Conservation (phyloP, 1,139 yeast genomes). For the Entelexis paramagnoliae region DNA sequence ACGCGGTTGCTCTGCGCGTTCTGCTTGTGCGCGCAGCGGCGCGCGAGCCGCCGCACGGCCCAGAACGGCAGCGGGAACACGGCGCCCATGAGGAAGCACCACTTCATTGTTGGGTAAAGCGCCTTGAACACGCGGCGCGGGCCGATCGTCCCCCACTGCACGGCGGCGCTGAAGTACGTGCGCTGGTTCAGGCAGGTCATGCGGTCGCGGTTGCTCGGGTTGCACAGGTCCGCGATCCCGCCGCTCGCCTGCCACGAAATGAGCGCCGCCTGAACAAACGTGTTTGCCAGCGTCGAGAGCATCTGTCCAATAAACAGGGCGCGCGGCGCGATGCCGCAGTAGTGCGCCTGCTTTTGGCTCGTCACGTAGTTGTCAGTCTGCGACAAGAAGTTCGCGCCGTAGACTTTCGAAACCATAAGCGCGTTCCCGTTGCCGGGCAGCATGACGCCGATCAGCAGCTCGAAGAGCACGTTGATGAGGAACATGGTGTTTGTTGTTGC, state of each 20-base stretch:
- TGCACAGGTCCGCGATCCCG: slow-evolving; percentile 39
- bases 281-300: slow-evolving; percentile 32
- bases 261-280: slow-evolving; percentile 44
- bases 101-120: slow-evolving; percentile 42
- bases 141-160: slow-evolving; percentile 43
- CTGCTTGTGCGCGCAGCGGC: neutral
- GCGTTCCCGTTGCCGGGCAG: slow-evolving; percentile 54
- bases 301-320: slow-evolving; percentile 51
- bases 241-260: slow-evolving; percentile 42
- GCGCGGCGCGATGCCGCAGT: slow-evolving; percentile 50
- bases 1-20: neutral
- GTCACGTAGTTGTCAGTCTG: slow-evolving; percentile 50
- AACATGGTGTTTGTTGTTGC: slow-evolving; percentile 44
- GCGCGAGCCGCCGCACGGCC: slow-evolving; percentile 12
- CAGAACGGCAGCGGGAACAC: slow-evolving; percentile 29
- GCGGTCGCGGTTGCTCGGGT: slow-evolving; percentile 30
- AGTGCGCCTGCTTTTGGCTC: slow-evolving; percentile 53
- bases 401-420: slow-evolving; percentile 41
- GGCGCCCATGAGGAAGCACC: slow-evolving; percentile 42
- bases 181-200: slow-evolving; percentile 36
- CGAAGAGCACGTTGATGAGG: slow-evolving; percentile 46
- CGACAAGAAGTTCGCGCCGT: slow-evolving; percentile 48
- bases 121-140: slow-evolving; percentile 49
- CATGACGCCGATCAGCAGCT: slow-evolving; percentile 51
- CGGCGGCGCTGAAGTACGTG: slow-evolving; percentile 32